These are phyloP conservation scores for Didymella exigua DNA, from an alignment of 2,329 filamentous ascomycete species.

Conservation along the genomic window DNA sequence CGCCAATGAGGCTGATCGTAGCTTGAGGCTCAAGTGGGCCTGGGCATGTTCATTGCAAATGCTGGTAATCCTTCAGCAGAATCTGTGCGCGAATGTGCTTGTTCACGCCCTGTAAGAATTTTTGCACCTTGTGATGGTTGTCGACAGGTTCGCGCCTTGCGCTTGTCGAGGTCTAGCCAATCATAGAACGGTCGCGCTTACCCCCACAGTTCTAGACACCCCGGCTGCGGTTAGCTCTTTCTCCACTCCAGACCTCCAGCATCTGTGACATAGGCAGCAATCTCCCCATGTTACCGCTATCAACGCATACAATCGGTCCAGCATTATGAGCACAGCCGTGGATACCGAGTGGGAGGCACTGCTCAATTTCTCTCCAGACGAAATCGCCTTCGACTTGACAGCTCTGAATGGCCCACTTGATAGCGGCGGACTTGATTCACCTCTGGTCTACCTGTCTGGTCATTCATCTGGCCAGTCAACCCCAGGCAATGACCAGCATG, in stretches of 20 bases:
- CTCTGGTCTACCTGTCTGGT: slow-evolving; percentile 5
- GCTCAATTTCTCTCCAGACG: slow-evolving; percentile 5
- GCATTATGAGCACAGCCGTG: slow-evolving; percentile 1
- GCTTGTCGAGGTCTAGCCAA: slow-evolving; percentile 6
- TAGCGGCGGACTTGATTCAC: slow-evolving; percentile 14
- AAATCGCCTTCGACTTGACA: slow-evolving; percentile 4
- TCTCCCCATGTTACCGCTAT: neutral
- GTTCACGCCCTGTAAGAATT: slow-evolving; percentile 9
- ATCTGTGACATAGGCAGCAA: slow-evolving; percentile 1
- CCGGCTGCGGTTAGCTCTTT: slow-evolving; percentile 6
- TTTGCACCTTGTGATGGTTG: slow-evolving; percentile 1
- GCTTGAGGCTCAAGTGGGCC: slow-evolving; percentile 1
- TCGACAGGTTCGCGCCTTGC: slow-evolving; percentile 4
- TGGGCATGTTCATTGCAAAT: neutral
- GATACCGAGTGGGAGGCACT: slow-evolving; percentile 15
- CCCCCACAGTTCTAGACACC: slow-evolving; percentile 8
- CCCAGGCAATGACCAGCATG: slow-evolving; percentile 8
- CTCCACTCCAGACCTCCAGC: slow-evolving; percentile 4
- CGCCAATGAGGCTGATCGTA: neutral
- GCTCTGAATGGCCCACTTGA: slow-evolving; percentile 1
- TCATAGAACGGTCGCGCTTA: neutral
- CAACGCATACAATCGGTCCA: slow-evolving; percentile 13
- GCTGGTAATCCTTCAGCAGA: neutral
- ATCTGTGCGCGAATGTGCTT: neutral
- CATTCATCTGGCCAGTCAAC: slow-evolving; percentile 16